Evolutionary conservation across 441 rosid genomes (phyloP), one percentile per base, ranked within the genome.

Genomic region (Erodium trifolium): DNA sequence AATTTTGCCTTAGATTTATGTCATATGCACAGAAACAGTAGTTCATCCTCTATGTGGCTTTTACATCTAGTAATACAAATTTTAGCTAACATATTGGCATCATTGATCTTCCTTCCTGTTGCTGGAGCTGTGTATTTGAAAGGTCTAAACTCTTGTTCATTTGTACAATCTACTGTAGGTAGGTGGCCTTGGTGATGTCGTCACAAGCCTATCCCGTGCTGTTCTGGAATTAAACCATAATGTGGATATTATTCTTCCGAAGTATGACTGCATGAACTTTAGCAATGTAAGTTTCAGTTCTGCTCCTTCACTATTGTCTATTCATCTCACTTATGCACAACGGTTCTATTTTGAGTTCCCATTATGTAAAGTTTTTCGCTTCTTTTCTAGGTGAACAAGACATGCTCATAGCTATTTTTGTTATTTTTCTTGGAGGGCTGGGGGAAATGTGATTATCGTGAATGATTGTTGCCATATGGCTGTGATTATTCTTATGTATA

Each of bases 151-250:
- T 55, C 23, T 55, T 55, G 62, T 16, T 55, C 16, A 55, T 55
- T 55, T 55, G 19, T 55, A 55, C 72, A 67, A 69, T 75, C 45
- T 80, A 37, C 64, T 82, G 82, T 85, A 91, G 99, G 97, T 94
- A 76, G 99, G 99, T 78, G 99, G 99, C 66, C 83, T 94, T 55
- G 99, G 97, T 71, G 97, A 94, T 82, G 96, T 94, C 9, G 93
- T 94, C 76, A 94, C 97, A 75, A 86, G 99, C 84, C 89, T 94
- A 64, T 94, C 99, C 68, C 99, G 97, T 76, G 96, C 99, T 74
- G 87, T 94, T 81, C 97, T 91, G 84, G 97, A 91, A 64, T 76
- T 91, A 78, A 87, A 90, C 76, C 97, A 91, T 82, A 88, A 77
- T 69, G 96, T 94, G 17, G 89, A 91, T 76, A 79, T 94, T 73